Evolutionary conservation across 1,284 basidiomycete species (phyloP), one percentile per base, ranked within the genome.

Genomic region (Microbotryomycetes sp.): DNA sequence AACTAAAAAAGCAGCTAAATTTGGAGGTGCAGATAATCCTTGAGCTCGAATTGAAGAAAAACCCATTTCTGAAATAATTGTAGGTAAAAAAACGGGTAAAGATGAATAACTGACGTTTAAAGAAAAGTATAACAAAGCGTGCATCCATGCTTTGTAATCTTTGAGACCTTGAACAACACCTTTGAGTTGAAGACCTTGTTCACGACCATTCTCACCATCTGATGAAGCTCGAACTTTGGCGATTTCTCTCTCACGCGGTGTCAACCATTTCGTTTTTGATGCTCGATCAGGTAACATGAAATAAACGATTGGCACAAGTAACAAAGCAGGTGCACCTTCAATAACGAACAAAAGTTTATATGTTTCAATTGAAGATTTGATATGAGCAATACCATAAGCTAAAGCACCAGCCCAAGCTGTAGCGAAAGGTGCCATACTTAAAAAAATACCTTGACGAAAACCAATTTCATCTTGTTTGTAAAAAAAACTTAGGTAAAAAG

Each of bases 61-160:
- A 0, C 74, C 74, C 68, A 73, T 70, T 29, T 71, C 66, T 4
- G 66, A 31, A 9, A 75, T 54, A 25, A 74, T 67, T 26, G 57
- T 73, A 2, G 73, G 74, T 3, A 70, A 54, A 67, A 73, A 75
- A 53, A 74, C 72, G 16, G 74, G 71, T 5, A 75, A 62, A 15
- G 56, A 56, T 19, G 68, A 68, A 50, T 72, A 74, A 1, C 67
- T 67, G 46, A 74, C 71, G 56, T 74, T 75, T 56, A 66, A 63
- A 52, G 69, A 69, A 53, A 74, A 75, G 56, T 73, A 63, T 16
- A 72, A 54, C 6, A 64, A 26, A 15, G 69, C 65, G 2, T 64
- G 53, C 48, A 72, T 59, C 58, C 66, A 74, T 14, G 67, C 67
- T 49, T 72, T 64, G 1, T 69, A 72, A 46, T 72, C 68, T 19